A percentile compares a stretch with the other conserved stretches of the same genome.
These are phyloP conservation scores for Solanum chacoense DNA, from an alignment of 305 asterid genomes.

Conservation along the genomic window DNA sequence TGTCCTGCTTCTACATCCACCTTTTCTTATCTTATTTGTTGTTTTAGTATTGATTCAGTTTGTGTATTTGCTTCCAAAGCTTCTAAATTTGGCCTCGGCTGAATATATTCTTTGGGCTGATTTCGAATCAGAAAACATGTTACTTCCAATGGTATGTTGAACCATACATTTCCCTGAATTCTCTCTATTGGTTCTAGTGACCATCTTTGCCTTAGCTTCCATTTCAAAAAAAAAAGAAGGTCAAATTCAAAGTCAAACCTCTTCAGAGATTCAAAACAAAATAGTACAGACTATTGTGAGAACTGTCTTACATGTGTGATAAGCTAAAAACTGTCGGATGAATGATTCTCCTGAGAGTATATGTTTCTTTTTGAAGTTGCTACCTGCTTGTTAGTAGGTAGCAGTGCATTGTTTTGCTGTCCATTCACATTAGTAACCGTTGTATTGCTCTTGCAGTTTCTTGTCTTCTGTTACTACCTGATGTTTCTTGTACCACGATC, in stretches of 20 bases:
- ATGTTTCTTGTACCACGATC: not conserved
- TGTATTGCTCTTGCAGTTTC: not conserved
- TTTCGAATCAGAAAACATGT: not conserved
- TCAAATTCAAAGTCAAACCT: not conserved
- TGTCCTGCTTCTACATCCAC: not conserved
- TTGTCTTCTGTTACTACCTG: not conserved
- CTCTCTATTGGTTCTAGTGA: not conserved
- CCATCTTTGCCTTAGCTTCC: not conserved
- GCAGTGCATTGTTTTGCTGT: not conserved
- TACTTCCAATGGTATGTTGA: not conserved
- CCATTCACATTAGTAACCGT: not conserved
- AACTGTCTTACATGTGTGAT: not conserved
- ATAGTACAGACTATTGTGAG: not conserved
- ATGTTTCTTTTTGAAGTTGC: not conserved
- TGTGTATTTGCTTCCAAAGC: not conserved
- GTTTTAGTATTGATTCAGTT: not conserved
- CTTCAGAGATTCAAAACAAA: not conserved
- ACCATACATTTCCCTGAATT: not conserved
- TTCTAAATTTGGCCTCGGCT: not conserved
- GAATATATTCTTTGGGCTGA: not conserved
- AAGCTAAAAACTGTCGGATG: not conserved
- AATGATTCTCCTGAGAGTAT: not conserved
- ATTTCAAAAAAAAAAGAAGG: not conserved
- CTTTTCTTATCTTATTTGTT: not conserved
- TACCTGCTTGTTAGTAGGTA: not conserved